Percentiles rank a stretch among this genome's conserved stretches.
Evolutionary conservation across 805 yeast genomes (phyloP).

Genomic region (Candida wancherniae): DNA sequence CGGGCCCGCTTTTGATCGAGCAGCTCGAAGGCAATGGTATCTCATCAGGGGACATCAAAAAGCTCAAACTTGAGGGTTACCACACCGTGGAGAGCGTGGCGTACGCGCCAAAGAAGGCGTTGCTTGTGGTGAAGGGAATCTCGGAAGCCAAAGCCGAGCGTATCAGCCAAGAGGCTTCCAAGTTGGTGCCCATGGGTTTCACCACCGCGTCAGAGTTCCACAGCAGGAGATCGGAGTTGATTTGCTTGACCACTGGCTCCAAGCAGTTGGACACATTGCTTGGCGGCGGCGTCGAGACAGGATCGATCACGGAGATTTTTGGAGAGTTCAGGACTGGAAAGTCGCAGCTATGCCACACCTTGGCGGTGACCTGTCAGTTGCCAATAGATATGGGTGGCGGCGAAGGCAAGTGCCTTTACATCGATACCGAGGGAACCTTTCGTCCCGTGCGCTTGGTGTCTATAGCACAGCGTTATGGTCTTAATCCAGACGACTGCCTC

Average conservation of each 20-base stretch:
- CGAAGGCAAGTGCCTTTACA: slow-evolving; percentile 93
- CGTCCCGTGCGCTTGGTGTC: slow-evolving; percentile 87
- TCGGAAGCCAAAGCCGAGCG: slow-evolving; percentile 94
- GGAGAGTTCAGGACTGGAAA: slow-evolving; percentile 98
- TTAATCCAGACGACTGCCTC: slow-evolving; percentile 89
- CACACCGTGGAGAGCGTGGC: slow-evolving; percentile 93
- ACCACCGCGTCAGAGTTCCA: slow-evolving; percentile 96
- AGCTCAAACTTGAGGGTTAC: slow-evolving; percentile 75
- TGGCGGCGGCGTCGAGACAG: slow-evolving; percentile 97
- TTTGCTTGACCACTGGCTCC: slow-evolving; percentile 93
- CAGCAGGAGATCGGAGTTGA: slow-evolving; percentile 81
- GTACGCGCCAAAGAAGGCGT: slow-evolving; percentile 79
- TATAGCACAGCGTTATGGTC: slow-evolving; percentile 86
- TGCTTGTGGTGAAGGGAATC: slow-evolving; percentile 80
- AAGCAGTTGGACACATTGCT: slow-evolving; percentile 86
- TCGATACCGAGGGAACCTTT: slow-evolving; percentile 96
- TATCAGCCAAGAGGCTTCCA: slow-evolving; percentile 75
- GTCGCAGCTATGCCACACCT: slow-evolving; percentile 92
- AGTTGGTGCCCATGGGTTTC: slow-evolving; percentile 91
- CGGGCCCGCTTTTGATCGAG: slow-evolving; percentile 53
- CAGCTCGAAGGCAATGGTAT: slow-evolving; percentile 82
- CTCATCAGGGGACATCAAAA: slow-evolving; percentile 68
- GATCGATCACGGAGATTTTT: slow-evolving; percentile 91
- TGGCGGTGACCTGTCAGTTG: slow-evolving; percentile 93
- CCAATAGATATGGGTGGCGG: slow-evolving; percentile 98